These are phyloP conservation scores for Fomitopsis schrenkii DNA, from an alignment of 1,284 basidiomycete genomes.

Conservation along the genomic window DNA sequence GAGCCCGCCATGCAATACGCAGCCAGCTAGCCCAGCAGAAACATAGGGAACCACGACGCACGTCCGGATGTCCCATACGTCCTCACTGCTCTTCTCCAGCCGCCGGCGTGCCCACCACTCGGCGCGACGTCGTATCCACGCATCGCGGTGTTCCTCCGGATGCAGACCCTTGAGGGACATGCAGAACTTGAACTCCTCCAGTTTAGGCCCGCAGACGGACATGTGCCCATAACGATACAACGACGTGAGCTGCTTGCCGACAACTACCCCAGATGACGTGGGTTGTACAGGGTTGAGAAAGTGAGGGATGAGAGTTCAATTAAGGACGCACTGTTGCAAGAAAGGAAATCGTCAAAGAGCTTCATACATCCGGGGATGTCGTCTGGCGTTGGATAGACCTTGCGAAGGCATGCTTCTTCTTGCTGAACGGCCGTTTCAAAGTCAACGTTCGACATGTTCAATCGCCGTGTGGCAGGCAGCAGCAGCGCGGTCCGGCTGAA, in stretches of 20 bases:
- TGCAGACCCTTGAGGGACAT: constrained; percentile 78
- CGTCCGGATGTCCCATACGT: constrained; percentile 89
- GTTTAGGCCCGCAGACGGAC: constrained; percentile 74
- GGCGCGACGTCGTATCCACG: constrained; percentile 83
- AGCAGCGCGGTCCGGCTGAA: too few relatives aligned
- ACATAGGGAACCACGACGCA: constrained; percentile 29
- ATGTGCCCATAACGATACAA: constrained; percentile 85
- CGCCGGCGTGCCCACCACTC: constrained; percentile 89
- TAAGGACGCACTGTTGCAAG: constrained; percentile 60
- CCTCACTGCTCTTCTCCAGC: constrained; percentile 79
- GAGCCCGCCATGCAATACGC: neutral
- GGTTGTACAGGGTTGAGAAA: neutral
- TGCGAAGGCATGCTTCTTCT: constrained; percentile 59
- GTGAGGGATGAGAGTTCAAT: neutral
- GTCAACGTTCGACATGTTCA: constrained; percentile 5
- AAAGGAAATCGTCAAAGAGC: constrained; percentile 76
- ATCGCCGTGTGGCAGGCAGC: too few relatives aligned
- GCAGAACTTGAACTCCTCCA: constrained; percentile 96
- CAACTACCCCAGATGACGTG: constrained; percentile 42
- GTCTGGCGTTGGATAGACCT: constrained; percentile 66
- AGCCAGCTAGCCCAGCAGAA: neutral
- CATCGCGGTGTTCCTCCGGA: constrained; percentile 71
- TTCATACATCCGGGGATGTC: constrained; percentile 80
- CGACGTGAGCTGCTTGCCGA: constrained; percentile 79
- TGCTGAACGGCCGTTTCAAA: constrained; percentile 42